A percentile compares a stretch with the other conserved stretches of the same genome.
These are phyloP conservation scores for Lenzites betulinus DNA, from an alignment of 768 basidiomycete genomes.

Conservation along the genomic window DNA sequence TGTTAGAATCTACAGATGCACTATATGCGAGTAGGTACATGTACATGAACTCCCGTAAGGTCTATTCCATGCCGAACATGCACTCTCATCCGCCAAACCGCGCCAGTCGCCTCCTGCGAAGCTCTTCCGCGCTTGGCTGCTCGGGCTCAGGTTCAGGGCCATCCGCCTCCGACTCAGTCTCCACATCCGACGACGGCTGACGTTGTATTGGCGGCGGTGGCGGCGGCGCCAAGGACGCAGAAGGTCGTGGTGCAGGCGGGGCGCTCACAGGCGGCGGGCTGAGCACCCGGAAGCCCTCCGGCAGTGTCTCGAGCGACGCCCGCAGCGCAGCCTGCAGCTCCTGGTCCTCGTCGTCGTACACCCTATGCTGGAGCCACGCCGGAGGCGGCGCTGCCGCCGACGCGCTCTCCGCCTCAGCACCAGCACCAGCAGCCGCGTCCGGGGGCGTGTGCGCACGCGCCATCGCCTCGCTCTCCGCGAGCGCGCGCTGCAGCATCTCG, in stretches of 20 bases:
- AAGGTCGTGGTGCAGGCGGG: not conserved
- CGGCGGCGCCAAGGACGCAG: slow-evolving; percentile 1
- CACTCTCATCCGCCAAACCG: slow-evolving; percentile 53
- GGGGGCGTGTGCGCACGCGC: slow-evolving; percentile 36
- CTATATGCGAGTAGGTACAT: not conserved
- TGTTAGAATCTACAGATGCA: not conserved
- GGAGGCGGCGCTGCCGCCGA: not conserved
- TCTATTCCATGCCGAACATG: not conserved
- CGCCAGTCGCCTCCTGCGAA: slow-evolving; percentile 63
- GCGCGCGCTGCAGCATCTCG: slow-evolving; percentile 54
- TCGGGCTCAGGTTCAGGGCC: slow-evolving; percentile 33
- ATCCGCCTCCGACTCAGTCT: slow-evolving; percentile 31
- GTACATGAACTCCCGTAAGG: not conserved
- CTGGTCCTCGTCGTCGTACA: slow-evolving; percentile 86
- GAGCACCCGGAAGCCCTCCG: slow-evolving; percentile 48
- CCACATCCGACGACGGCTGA: slow-evolving; percentile 36
- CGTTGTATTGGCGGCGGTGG: slow-evolving; percentile 11
- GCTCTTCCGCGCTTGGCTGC: slow-evolving; percentile 60
- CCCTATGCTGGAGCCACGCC: slow-evolving; percentile 37
- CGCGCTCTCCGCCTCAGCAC: slow-evolving; percentile 13
- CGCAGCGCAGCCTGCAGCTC: slow-evolving; percentile 85
- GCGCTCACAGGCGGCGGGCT: slow-evolving; percentile 23
- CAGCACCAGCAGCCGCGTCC: slow-evolving; percentile 18
- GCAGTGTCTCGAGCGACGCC: slow-evolving; percentile 73
- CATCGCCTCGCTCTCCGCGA: slow-evolving; percentile 60